Conservation (phyloP, 352 stramenopile species). For the Phytophthora tubulina region DNA sequence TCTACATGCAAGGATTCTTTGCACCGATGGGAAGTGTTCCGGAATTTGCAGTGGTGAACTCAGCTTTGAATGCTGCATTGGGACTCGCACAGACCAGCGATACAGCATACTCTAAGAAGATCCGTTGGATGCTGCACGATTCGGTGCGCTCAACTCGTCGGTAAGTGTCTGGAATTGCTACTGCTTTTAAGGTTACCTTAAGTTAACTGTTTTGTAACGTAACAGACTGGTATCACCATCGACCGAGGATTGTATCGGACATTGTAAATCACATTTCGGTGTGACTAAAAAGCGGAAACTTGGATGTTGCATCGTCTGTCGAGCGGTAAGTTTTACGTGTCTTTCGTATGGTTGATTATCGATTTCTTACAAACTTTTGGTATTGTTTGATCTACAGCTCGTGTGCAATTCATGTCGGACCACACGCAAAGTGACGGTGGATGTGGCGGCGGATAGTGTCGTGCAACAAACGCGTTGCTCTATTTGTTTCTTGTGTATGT, state of each 20-base stretch:
- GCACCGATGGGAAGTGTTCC: conserved; percentile 43
- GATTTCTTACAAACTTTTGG: neutral
- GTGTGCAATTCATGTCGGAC: conserved; percentile 54
- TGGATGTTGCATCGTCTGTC: conserved; percentile 52
- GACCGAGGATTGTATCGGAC: conserved; percentile 42
- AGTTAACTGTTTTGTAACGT: conserved; percentile 3
- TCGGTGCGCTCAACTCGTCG: conserved; percentile 35
- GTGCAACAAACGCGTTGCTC: conserved; percentile 43
- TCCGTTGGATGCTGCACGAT: conserved; percentile 59
- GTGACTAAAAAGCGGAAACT: conserved; percentile 37
- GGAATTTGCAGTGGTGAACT: conserved; percentile 40
- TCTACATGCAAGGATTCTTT: conserved; percentile 58
- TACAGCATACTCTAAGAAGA: conserved; percentile 52
- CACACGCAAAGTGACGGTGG: conserved; percentile 48
- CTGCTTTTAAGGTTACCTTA: neutral
- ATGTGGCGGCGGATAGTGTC: conserved; percentile 33
- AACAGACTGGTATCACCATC: conserved; percentile 24
- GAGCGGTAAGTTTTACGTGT: conserved; percentile 33
- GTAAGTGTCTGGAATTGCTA: conserved; percentile 16
- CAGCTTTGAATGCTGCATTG: conserved; percentile 35
- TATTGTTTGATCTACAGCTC: conserved; percentile 25
- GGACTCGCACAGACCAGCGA: conserved; percentile 48
- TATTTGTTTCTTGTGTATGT: conserved; percentile 54
- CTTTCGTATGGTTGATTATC: neutral
- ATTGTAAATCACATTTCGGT: conserved; percentile 46